These are phyloP conservation scores for Hypoxylon perforatum DNA, from an alignment of 495 filamentous ascomycete genomes.

Conservation along the genomic window DNA sequence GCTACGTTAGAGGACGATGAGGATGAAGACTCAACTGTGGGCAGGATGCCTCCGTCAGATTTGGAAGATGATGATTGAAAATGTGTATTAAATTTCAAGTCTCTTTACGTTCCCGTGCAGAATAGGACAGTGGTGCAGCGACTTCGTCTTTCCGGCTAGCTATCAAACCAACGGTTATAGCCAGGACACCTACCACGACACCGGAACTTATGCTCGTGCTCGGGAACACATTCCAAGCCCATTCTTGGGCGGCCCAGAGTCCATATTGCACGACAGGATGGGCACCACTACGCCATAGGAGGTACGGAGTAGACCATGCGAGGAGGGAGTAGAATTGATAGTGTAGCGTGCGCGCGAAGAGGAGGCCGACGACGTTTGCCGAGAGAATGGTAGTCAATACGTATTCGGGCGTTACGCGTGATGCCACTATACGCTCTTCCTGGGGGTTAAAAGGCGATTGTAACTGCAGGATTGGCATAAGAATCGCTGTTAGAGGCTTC, in stretches of 20 bases:
- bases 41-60: constrained; percentile 84
- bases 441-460: constrained; percentile 63
- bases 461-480: constrained; percentile 63
- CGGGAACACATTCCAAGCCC: constrained; percentile 98
- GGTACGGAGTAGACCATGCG: constrained; percentile 89
- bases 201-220: constrained; percentile 83
- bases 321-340: constrained; percentile 98
- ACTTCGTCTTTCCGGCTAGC: constrained; percentile 39
- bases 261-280: constrained; percentile 77
- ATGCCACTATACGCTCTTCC: constrained; percentile 65
- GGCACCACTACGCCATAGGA: constrained; percentile 83
- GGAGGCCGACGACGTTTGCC: constrained; percentile 83
- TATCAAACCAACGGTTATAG: constrained; percentile 69
- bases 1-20: constrained; percentile 67
- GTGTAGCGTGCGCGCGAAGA: constrained; percentile 91
- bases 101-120: constrained; percentile 36
- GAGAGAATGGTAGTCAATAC: constrained; percentile 82
- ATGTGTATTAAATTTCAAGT: constrained; percentile 23
- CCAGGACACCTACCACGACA: constrained; percentile 78
- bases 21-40: constrained; percentile 81
- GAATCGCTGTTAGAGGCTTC: constrained; percentile 57
- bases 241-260: constrained; percentile 88
- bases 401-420: constrained; percentile 75
- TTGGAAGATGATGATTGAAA: constrained; percentile 64
- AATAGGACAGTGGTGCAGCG: constrained; percentile 29